Evolutionary conservation across 1,139 yeast genomes (phyloP).

Genomic region (Taiozyma sp.): DNA sequence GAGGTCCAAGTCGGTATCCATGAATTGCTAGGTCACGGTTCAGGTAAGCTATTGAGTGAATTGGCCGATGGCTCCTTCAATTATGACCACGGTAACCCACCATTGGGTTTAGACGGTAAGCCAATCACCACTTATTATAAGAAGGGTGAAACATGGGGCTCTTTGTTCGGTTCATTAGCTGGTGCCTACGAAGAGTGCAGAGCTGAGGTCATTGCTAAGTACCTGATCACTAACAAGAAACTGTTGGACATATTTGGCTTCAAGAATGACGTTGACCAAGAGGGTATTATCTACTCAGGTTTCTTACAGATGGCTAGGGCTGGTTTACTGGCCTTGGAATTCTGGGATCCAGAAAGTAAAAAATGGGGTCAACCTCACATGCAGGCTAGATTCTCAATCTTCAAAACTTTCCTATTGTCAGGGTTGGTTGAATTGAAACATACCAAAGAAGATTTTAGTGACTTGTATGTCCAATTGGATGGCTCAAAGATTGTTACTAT

Average conservation of each 20-base stretch:
- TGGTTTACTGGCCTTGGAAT: conserved; percentile 76
- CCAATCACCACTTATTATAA: conserved; percentile 67
- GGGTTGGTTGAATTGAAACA: conserved; percentile 51
- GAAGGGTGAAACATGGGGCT: conserved; percentile 87
- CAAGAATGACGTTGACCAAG: conserved; percentile 49
- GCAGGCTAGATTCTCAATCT: conserved; percentile 86
- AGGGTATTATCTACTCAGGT: conserved; percentile 60
- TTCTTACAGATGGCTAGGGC: conserved; percentile 85
- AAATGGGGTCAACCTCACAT: conserved; percentile 97
- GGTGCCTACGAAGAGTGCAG: conserved; percentile 92
- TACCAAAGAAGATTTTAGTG: conserved; percentile 45
- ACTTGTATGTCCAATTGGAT: conserved; percentile 57
- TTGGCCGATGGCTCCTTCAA: conserved; percentile 60
- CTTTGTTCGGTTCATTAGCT: conserved; percentile 73
- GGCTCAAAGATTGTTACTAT: conserved; percentile 54
- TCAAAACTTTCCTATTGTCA: conserved; percentile 70
- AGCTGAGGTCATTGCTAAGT: conserved; percentile 87
- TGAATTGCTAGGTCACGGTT: conserved; percentile 89
- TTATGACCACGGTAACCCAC: conserved; percentile 60
- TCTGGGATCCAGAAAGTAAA: conserved; percentile 74
- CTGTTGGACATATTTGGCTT: conserved; percentile 74
- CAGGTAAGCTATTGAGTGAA: conserved; percentile 76
- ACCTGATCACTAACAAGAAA: conserved; percentile 62
- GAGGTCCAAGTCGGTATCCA: conserved; percentile 94
- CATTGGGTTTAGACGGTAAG: conserved; percentile 48